Percentiles rank a stretch among this genome's conserved stretches.
These are phyloP conservation scores for Insectozyma bohioensis DNA, from an alignment of 1,139 yeast species.

Conservation along the genomic window DNA sequence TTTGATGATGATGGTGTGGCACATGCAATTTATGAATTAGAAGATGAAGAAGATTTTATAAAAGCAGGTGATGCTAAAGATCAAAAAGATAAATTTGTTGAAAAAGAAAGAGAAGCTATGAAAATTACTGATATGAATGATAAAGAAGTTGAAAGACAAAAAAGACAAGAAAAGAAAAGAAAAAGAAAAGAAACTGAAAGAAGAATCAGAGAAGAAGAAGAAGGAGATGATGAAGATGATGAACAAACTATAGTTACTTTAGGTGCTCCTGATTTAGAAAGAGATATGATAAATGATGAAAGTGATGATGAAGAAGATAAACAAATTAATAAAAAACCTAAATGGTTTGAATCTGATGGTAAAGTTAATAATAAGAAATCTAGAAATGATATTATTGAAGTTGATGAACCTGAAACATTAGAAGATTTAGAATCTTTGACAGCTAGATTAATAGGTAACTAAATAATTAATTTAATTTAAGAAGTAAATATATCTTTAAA, in stretches of 20 bases:
- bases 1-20: constrained; percentile 95
- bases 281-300: constrained; percentile 50
- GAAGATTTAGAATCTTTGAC: constrained; percentile 95
- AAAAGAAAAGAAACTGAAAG: constrained; percentile 80
- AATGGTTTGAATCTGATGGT: constrained; percentile 51
- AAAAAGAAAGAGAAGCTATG: constrained; percentile 69
- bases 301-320: constrained; percentile 35
- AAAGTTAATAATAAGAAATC: constrained; percentile 19
- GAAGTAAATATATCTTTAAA: constrained; percentile 10
- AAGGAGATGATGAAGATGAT: constrained; percentile 29
- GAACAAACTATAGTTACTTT: constrained; percentile 24
- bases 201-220: constrained; percentile 43
- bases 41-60: constrained; percentile 84
- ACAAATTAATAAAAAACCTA: constrained; percentile 53
- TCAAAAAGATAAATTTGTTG: constrained; percentile 69
- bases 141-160: constrained; percentile 77
- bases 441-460: constrained; percentile 45
- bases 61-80: constrained; percentile 69
- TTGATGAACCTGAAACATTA: constrained; percentile 84
- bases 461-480: too few relatives aligned
- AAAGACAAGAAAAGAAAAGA: constrained; percentile 86
- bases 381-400: constrained; percentile 56
- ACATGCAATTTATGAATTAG: constrained; percentile 87
- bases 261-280: constrained; percentile 42
- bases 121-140: constrained; percentile 70